Base-by-base conservation (phyloP, 225 moss, liverwort and hornwort species). In the Neckera pumila region DNA sequence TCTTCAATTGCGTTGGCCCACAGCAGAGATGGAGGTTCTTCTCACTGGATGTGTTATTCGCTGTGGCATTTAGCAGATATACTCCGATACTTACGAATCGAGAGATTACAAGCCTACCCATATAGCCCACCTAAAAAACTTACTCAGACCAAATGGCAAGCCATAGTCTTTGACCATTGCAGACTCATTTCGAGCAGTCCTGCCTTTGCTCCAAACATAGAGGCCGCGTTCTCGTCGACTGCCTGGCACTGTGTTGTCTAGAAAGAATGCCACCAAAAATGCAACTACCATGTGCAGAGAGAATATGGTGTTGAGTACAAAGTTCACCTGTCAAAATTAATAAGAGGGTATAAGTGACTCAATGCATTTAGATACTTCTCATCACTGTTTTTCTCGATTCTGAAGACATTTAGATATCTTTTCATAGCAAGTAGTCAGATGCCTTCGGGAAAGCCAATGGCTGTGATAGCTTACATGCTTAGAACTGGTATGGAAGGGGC, bases 251-350 rank as follows among this genome's bases (percentile, higher is more conserved):
- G 96, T 96, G 80, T 98, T 98, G 87, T 96, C 96, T 82, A 96
- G 87, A 72, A 96, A 69, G 59, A 96, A 96, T 13, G 96, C 97
- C 67, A 96, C 97, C 59, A 96, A 86, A 81, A 98, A 98, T 40
- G 94, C 96, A 75, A 96, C 87, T 65, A 98, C 96, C 96, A 98
- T 98, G 72, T 98, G 94, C 73, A 98, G 84, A 30, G 97, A 98
- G 62, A 98, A 92, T 45, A 96, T 90, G 23, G 93, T 94, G 89
- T 96, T 98, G 47, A 98, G 90, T 47, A 89, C 96, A 87, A 96
- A 93, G 87, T 98, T 96, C 31, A 86, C 91, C 89, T 91, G 91
- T 80, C 85, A 89, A 67, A 81, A 67, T 58, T 12, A 70, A 23
- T 34, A 82, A 31, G 38, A 33, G 63, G 28, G 13, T 58, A 4